phyloP scores from a whole-genome alignment of 306 rosid genomes.

The Cercis canadensis region DNA sequence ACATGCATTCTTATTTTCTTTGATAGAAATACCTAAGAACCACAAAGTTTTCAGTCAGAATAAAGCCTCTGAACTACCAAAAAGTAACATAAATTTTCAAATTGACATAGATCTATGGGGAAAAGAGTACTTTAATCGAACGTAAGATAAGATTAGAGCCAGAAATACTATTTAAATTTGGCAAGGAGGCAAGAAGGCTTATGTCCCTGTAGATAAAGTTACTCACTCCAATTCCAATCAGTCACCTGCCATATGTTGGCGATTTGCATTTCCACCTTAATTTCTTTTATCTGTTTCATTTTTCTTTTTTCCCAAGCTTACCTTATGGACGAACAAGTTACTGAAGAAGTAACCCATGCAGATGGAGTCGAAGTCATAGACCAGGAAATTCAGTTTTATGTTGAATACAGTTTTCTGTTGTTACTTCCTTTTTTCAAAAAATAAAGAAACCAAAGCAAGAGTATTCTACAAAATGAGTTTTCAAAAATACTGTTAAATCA shows the following conservation, averaged over 20 bases:
- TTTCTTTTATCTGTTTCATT: not conserved
- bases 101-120: constrained; percentile 22
- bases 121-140: constrained; percentile 19
- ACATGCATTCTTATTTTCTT: constrained; percentile 53
- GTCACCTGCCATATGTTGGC: not conserved
- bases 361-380: not conserved
- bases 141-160: constrained; percentile 12
- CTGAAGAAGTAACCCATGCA: not conserved
- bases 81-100: constrained; percentile 33
- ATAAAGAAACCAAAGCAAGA: not conserved
- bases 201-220: constrained; percentile 22
- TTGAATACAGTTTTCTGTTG: not conserved
- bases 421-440: not conserved
- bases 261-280: constrained; percentile 4
- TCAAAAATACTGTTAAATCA: not conserved
- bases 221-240: constrained; percentile 23
- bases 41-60: constrained; percentile 38
- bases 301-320: not conserved
- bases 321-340: constrained; percentile 14
- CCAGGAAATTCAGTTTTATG: not conserved
- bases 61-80: constrained; percentile 35
- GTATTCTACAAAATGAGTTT: not conserved
- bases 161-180: constrained; percentile 12
- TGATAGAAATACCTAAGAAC: constrained; percentile 69
- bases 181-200: constrained; percentile 16